Conservation (phyloP, 495 filamentous ascomycete species). For the Glonium stellatum region DNA sequence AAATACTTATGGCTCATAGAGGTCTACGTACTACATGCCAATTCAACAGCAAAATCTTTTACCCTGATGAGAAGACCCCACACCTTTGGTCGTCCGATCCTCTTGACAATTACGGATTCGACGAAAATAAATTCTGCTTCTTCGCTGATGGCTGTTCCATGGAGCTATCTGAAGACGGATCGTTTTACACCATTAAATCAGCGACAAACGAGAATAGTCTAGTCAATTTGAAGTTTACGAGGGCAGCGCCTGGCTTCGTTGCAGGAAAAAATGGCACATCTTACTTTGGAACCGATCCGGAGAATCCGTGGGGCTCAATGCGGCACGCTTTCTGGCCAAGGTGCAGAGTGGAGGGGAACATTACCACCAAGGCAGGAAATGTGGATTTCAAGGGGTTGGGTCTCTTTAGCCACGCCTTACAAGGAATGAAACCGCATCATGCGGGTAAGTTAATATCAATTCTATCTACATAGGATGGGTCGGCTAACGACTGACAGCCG, state of each 20-base stretch:
- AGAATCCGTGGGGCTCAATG: slow-evolving; percentile 87
- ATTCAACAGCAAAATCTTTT: slow-evolving; percentile 88
- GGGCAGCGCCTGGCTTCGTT: slow-evolving; percentile 70
- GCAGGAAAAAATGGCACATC: slow-evolving; percentile 81
- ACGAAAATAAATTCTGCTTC: slow-evolving; percentile 72
- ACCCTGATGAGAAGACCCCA: slow-evolving; percentile 54
- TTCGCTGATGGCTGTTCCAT: slow-evolving; percentile 76
- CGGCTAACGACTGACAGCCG: slow-evolving; percentile 45
- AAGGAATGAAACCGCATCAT: slow-evolving; percentile 99
- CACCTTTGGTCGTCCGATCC: slow-evolving; percentile 74
- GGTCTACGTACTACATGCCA: slow-evolving; percentile 84
- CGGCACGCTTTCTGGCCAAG: slow-evolving; percentile 89
- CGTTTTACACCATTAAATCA: slow-evolving; percentile 76
- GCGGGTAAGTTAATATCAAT: slow-evolving; percentile 49
- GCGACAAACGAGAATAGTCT: slow-evolving; percentile 65
- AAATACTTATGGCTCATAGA: slow-evolving; percentile 41
- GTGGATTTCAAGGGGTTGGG: slow-evolving; percentile 74
- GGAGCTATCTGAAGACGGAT: slow-evolving; percentile 75
- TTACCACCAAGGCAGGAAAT: slow-evolving; percentile 76
- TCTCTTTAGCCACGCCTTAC: slow-evolving; percentile 73
- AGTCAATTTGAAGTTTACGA: slow-evolving; percentile 77
- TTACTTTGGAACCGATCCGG: slow-evolving; percentile 74
- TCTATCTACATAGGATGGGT: not conserved
- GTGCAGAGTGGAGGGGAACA: slow-evolving; percentile 69
- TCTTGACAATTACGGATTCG: slow-evolving; percentile 70